A percentile compares a stretch with the other conserved stretches of the same genome.
phyloP scores from a whole-genome alignment of 805 yeast species.

The Candida vartiovaarae region DNA sequence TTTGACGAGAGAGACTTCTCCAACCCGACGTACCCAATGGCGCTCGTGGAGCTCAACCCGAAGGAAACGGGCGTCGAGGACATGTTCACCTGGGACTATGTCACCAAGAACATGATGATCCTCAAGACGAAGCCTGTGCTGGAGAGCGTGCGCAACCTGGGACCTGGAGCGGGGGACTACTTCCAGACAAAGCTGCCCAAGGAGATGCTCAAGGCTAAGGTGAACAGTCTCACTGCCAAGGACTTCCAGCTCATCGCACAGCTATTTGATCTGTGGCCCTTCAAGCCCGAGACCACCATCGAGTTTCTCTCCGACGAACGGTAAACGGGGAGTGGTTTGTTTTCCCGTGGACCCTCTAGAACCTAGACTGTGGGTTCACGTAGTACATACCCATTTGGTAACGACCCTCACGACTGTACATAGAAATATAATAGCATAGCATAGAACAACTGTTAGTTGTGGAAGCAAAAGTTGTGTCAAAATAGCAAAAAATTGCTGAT shows the following conservation, averaged over 20 bases:
- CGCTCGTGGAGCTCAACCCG: conserved; percentile 53
- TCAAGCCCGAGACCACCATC: conserved; percentile 52
- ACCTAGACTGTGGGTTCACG: too few species aligned
- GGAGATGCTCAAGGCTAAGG: conserved; percentile 36
- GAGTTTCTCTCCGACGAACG: conserved; percentile 26
- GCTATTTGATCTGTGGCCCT: conserved; percentile 72
- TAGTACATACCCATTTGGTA: too few species aligned
- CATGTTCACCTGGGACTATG: conserved; percentile 57
- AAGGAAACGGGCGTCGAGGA: conserved; percentile 33
- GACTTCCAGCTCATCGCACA: conserved; percentile 49
- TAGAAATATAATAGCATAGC: too few species aligned
- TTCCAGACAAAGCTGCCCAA: conserved; percentile 28
- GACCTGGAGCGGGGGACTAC: conserved; percentile 74
- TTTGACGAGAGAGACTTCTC: conserved; percentile 27
- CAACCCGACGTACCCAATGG: conserved; percentile 8
- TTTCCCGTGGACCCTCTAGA: too few species aligned
- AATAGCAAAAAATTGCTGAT: too few species aligned
- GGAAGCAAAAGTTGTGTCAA: too few species aligned
- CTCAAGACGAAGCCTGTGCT: conserved; percentile 36
- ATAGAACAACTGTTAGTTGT: too few species aligned
- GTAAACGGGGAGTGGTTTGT: not conserved
- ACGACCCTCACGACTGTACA: too few species aligned
- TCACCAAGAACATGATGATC: conserved; percentile 54
- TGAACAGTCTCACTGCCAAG: conserved; percentile 42
- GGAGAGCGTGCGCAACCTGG: conserved; percentile 48